A percentile compares a stretch with the other conserved stretches of the same genome.
These are phyloP conservation scores for Penicillium sclerotigenum DNA, from an alignment of 2,329 filamentous ascomycete species.

Conservation along the genomic window DNA sequence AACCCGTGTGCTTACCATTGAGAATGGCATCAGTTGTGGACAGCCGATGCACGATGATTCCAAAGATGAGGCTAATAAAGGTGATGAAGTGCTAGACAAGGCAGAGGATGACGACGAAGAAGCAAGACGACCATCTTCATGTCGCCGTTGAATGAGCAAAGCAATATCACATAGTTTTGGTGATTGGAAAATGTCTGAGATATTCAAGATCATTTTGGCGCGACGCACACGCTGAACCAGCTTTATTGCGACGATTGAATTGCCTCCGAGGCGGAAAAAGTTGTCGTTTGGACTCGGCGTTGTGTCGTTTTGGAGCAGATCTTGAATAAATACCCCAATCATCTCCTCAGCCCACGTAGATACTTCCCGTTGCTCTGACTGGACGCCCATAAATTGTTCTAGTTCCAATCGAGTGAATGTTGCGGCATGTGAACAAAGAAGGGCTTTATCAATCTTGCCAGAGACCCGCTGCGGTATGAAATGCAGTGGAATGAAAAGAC, in stretches of 20 bases:
- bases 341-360: not conserved
- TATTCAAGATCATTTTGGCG: not conserved
- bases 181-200: constrained; percentile 6
- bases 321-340: not conserved
- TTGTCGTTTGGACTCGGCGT: not conserved
- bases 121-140: not conserved
- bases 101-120: not conserved
- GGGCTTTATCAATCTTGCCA: not conserved
- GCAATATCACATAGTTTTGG: not conserved
- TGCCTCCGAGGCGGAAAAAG: constrained; percentile 10
- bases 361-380: not conserved
- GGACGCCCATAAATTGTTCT: not conserved
- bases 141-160: not conserved
- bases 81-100: not conserved
- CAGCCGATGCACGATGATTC: not conserved
- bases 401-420: not conserved
- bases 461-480: not conserved
- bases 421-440: not conserved
- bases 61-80: not conserved
- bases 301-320: not conserved
- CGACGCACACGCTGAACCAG: not conserved
- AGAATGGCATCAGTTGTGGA: not conserved
- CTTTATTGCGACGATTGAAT: constrained; percentile 11
- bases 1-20: not conserved
- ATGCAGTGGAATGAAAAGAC: not conserved